These are phyloP conservation scores for Rhynchospora pubera DNA, from an alignment of 176 grass and related monocot species.

Conservation along the genomic window DNA sequence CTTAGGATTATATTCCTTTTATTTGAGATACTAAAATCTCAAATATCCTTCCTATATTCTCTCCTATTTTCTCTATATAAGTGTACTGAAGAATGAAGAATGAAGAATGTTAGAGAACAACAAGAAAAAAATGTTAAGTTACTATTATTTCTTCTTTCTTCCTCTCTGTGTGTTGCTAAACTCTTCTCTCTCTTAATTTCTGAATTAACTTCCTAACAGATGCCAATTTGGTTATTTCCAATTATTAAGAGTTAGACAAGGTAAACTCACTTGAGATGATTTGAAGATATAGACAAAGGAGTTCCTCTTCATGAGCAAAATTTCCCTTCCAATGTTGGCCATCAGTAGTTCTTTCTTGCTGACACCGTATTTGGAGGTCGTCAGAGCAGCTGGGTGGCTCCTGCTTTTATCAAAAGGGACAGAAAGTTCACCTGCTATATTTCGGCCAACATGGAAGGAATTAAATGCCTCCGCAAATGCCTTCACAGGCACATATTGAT, in stretches of 20 bases:
- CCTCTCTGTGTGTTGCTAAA: too few species aligned
- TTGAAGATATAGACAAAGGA: slow-evolving; percentile 96
- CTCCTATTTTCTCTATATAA: too few species aligned
- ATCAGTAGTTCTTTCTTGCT: slow-evolving; percentile 55
- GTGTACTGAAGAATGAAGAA: too few species aligned
- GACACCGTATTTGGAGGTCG: slow-evolving; percentile 67
- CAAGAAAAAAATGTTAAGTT: too few species aligned
- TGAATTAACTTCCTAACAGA: too few species aligned
- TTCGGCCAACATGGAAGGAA: slow-evolving; percentile 63
- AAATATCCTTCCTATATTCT: too few species aligned
- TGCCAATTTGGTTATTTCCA: too few species aligned
- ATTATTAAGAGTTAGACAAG: not conserved
- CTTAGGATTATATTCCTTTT: too few species aligned
- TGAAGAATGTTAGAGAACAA: too few species aligned
- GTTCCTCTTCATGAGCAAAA: slow-evolving; percentile 90
- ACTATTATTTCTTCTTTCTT: too few species aligned
- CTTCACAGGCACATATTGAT: slow-evolving; percentile 61
- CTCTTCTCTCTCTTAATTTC: too few species aligned
- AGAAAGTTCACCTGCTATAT: slow-evolving; percentile 41
- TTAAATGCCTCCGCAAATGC: slow-evolving; percentile 70
- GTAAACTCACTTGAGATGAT: slow-evolving; percentile 48
- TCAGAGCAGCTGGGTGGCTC: slow-evolving; percentile 67
- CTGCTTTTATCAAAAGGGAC: slow-evolving; percentile 69
- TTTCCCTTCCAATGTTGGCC: slow-evolving; percentile 74
- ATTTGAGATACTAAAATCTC: too few species aligned